Percentiles rank a stretch among this genome's conserved stretches.
Conservation (phyloP, 73 alveolate species). For the Tetrahymena borealis region DNA sequence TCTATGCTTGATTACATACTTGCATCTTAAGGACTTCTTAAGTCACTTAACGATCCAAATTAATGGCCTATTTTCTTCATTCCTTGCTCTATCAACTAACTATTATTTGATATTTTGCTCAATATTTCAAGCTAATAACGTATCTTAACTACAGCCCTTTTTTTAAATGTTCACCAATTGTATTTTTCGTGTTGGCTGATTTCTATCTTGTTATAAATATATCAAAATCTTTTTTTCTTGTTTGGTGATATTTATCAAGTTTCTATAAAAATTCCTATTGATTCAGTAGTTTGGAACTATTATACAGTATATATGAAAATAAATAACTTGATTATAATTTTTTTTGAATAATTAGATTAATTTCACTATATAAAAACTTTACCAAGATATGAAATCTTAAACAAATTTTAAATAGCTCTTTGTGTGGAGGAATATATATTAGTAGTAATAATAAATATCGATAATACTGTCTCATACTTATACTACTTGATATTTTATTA, state of each 20-base stretch:
- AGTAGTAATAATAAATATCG: no score
- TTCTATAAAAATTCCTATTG: no score
- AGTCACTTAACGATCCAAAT: background rate
- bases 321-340: no score
- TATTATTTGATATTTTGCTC: background rate
- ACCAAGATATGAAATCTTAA: no score
- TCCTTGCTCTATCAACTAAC: background rate
- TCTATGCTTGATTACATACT: background rate
- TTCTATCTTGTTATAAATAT: background rate
- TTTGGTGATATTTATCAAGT: background rate
- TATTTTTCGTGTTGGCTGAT: background rate
- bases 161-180: background rate
- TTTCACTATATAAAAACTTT: no score
- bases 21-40: background rate
- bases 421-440: no score
- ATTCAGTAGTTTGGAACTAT: no score
- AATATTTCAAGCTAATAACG: background rate
- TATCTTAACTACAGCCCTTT: background rate
- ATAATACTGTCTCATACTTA: no score
- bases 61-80: background rate
- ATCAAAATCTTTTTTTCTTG: background rate
- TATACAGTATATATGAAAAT: no score
- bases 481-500: no score
- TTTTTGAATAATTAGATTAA: no score
- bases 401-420: no score